Percentiles rank a stretch among this genome's conserved stretches.
These are phyloP conservation scores for Musa balbisiana DNA, from an alignment of 202 grass and related monocot genomes.

Conservation along the genomic window DNA sequence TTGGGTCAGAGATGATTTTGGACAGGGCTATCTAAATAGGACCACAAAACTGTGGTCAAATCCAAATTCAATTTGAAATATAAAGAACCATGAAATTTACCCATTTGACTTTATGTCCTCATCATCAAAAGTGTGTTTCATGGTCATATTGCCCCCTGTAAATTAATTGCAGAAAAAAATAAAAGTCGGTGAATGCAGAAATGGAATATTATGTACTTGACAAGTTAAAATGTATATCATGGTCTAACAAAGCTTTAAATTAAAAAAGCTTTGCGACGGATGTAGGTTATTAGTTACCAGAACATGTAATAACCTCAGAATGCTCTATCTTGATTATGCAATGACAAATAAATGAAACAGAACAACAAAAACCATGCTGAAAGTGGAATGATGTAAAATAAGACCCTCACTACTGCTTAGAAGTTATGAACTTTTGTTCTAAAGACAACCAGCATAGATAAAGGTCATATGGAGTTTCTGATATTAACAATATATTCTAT, in stretches of 20 bases:
- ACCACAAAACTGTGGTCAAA: not conserved
- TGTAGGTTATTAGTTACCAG: not conserved
- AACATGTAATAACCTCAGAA: not conserved
- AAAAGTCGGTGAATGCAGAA: not conserved
- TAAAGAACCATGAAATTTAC: not conserved
- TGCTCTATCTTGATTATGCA: not conserved
- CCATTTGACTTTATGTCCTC: slow-evolving; percentile 25
- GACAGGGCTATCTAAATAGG: not conserved
- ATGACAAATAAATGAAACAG: not conserved
- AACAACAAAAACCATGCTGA: not conserved
- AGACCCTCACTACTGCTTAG: no score
- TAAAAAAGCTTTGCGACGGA: no score
- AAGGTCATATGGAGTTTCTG: no score
- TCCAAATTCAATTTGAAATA: not conserved
- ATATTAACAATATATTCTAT: no score
- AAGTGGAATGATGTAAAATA: not conserved
- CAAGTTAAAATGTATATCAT: not conserved
- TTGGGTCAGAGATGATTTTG: slow-evolving; percentile 9
- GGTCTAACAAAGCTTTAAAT: not conserved
- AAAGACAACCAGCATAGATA: no score
- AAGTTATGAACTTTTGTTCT: no score
- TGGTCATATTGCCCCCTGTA: slow-evolving; percentile 10
- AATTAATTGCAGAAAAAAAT: not conserved
- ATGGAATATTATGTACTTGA: not conserved
- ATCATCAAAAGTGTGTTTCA: slow-evolving; percentile 7